phyloP scores from a whole-genome alignment of 1,284 basidiomycete species.

The Ceratobasidium sp. region DNA sequence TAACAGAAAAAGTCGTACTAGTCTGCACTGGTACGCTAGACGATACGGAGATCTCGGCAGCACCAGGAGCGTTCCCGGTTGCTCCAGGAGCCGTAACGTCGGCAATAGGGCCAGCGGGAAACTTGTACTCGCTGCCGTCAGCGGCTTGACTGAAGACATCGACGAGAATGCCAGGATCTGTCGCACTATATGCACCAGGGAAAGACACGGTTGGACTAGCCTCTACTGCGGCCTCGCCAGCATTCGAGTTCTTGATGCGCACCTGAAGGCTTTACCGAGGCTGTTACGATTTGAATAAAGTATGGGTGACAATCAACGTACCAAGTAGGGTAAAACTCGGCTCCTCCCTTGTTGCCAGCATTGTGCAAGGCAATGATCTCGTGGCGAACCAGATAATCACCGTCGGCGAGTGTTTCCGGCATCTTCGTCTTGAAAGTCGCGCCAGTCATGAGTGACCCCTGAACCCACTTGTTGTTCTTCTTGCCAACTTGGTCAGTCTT shows the following conservation, averaged over 20 bases:
- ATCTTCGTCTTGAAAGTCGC: conserved; percentile 58
- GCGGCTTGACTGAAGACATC: conserved; percentile 14
- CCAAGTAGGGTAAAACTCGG: conserved; percentile 77
- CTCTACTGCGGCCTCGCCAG: conserved; percentile 19
- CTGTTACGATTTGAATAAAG: not conserved
- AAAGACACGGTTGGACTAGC: conserved; percentile 36
- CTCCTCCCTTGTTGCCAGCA: conserved; percentile 58
- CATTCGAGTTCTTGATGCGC: conserved; percentile 28
- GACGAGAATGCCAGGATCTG: conserved; percentile 42
- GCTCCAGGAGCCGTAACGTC: conserved; percentile 15
- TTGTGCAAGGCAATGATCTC: conserved; percentile 57
- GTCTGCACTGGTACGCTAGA: not conserved
- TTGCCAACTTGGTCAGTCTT: conserved; percentile 37
- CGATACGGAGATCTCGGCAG: not conserved
- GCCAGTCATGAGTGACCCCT: conserved; percentile 50
- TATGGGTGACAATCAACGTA: conserved; percentile 55
- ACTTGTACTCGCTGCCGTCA: conserved; percentile 25
- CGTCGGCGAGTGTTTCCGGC: conserved; percentile 63
- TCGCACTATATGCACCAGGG: conserved; percentile 44
- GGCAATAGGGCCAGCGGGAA: conserved; percentile 17
- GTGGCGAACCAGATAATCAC: conserved; percentile 65
- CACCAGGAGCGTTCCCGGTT: conserved; percentile 9
- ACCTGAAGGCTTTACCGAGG: not conserved
- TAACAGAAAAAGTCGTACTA: conserved; percentile 29
- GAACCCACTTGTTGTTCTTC: conserved; percentile 51